phyloP scores from a whole-genome alignment of 345 rosid species.

The Dipteronia dyeriana region DNA sequence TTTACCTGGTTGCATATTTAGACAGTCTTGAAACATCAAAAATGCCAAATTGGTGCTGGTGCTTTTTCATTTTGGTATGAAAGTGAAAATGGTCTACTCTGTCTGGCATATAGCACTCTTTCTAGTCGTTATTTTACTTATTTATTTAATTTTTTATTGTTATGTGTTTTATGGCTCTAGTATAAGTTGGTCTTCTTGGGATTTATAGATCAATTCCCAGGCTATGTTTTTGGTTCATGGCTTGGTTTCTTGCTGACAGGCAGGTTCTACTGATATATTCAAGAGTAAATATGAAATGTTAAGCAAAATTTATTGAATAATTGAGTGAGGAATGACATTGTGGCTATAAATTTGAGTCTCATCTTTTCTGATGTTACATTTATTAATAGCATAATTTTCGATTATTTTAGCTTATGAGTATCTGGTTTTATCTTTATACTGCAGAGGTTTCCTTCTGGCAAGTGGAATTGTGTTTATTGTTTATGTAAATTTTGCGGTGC shows the following conservation, averaged over 20 bases:
- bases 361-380: neutral
- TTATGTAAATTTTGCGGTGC: conserved; percentile 82
- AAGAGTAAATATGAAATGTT: neutral
- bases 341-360: neutral
- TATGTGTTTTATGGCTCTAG: neutral
- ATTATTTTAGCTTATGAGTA: neutral
- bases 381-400: neutral
- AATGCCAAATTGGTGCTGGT: neutral
- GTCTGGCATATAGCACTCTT: neutral
- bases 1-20: conserved; percentile 1
- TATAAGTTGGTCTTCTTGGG: neutral
- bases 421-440: conserved; percentile 17
- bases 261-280: neutral
- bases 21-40: neutral
- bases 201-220: neutral
- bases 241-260: neutral
- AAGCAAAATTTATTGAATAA: neutral
- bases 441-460: conserved; percentile 85
- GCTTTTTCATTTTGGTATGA: neutral
- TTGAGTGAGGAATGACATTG: neutral
- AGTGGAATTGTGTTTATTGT: conserved; percentile 89
- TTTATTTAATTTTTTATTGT: neutral
- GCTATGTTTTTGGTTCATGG: neutral
- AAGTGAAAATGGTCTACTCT: neutral
- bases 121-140: neutral